Evolutionary conservation across 805 yeast genomes (phyloP), one percentile per base, ranked within the genome.

Genomic region (Wickerhamia fluorescens): DNA sequence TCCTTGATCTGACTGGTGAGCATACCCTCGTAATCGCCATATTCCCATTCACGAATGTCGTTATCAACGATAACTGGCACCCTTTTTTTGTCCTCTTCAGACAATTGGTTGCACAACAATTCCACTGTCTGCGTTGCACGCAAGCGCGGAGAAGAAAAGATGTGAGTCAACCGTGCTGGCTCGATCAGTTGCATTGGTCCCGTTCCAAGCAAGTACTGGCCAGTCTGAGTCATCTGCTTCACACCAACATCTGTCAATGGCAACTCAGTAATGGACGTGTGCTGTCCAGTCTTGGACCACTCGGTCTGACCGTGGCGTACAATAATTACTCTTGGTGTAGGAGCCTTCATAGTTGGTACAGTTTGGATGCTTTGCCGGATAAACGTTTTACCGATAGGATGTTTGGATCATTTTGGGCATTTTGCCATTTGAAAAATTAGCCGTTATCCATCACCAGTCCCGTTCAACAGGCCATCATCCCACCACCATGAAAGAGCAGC

Each of bases 261-360:
- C 11, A 89, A 50, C 44, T 89, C 96, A 1, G 97, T 89, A 24
- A 65, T 41, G 3, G 96, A 85, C 4, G 97, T 89, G 58, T 84
- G 80, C 52, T 85, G 95, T 15, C 97, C 97, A 2, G 87, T 71
- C 47, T 82, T 78, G 25, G 96, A 88, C 97, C 97, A 88, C 54
- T 79, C 94, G 2, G 97, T 88, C 61, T 88, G 95, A 42, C 89
- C 89, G 42, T 82, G 92, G 51, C 92, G 85, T 28, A 80, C 71
- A 40, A 80, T 73, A 15, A 80, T 67, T 28, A 80, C 71, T 53
- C 88, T 69, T 17, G 88, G 88, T 8, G 82, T 67, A 9, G 30
- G 27, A 7, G 36, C 30, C 16, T 26, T 26, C 29, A 26, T 14
- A 7, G 7, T 16, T 14, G 13, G 16, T 13, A n/a, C n/a, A n/a